Evolutionary conservation across 2,329 filamentous ascomycete species (phyloP).

Genomic region (Aspergillus phoenicis): DNA sequence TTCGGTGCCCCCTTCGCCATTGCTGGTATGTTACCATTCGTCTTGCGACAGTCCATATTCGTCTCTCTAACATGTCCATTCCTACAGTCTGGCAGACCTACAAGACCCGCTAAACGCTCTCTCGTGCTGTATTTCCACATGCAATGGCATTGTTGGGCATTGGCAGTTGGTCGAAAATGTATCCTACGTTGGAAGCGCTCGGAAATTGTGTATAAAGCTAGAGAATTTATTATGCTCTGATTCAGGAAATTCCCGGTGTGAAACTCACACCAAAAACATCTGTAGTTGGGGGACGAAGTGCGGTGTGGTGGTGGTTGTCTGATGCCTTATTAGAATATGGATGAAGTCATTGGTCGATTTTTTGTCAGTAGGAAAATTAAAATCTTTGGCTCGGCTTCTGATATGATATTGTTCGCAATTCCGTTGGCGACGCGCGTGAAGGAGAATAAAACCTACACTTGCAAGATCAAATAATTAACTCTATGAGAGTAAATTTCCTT

Average conservation of each 20-base stretch:
- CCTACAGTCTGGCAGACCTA: slow-evolving; percentile 66
- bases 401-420: slow-evolving; percentile 21
- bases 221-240: slow-evolving; percentile 35
- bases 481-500: background rate
- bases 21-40: slow-evolving; percentile 57
- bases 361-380: slow-evolving; percentile 41
- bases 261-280: background rate
- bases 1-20: slow-evolving; percentile 64
- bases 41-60: background rate
- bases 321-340: slow-evolving; percentile 36
- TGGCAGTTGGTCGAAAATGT: slow-evolving; percentile 26
- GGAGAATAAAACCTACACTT: slow-evolving; percentile 6
- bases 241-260: slow-evolving; percentile 11
- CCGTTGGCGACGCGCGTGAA: slow-evolving; percentile 15
- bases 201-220: slow-evolving; percentile 46
- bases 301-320: slow-evolving; percentile 24
- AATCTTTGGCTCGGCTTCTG: slow-evolving; percentile 38
- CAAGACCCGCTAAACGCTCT: slow-evolving; percentile 56
- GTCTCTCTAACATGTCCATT: slow-evolving; percentile 26
- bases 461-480: slow-evolving; percentile 2
- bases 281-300: slow-evolving; percentile 16
- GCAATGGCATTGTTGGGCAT: slow-evolving; percentile 24
- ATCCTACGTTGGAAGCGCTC: slow-evolving; percentile 27
- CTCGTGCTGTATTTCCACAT: slow-evolving; percentile 19
- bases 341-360: slow-evolving; percentile 48